Percentiles rank a stretch among this genome's conserved stretches.
Evolutionary conservation across 768 basidiomycete genomes (phyloP).

Genomic region (Tricholoma hemisulphureum): DNA sequence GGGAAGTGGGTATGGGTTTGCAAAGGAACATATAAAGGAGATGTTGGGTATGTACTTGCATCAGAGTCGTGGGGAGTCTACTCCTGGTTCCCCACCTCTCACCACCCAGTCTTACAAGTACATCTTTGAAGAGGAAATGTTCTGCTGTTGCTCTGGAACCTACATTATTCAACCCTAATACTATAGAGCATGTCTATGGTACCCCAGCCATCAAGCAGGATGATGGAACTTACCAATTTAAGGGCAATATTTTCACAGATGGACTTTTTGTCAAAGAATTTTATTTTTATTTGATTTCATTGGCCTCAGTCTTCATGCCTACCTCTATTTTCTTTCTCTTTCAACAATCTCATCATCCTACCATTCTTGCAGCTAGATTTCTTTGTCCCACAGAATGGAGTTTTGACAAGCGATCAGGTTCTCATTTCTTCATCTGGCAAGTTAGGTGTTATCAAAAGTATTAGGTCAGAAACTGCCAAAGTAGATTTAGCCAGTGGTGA

Average conservation of each 20-base stretch:
- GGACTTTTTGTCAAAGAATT: not conserved
- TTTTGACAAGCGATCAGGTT: not conserved
- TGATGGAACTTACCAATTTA: not conserved
- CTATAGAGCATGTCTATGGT: not conserved
- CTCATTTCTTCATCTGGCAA: not conserved
- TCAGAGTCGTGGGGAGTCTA: not conserved
- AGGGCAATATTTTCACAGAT: not conserved
- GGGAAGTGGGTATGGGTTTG: not conserved
- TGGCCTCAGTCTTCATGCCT: not conserved
- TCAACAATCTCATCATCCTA: not conserved
- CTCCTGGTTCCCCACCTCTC: not conserved
- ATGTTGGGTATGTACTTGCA: not conserved
- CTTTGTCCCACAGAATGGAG: not conserved
- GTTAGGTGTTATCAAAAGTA: not conserved
- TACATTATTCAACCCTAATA: not conserved
- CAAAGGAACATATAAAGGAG: not conserved
- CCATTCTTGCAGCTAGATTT: not conserved
- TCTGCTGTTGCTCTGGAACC: not conserved
- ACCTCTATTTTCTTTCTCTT: not conserved
- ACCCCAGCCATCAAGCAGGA: not conserved
- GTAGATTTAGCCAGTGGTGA: not conserved
- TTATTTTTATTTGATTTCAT: not conserved
- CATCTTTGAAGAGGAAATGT: not conserved
- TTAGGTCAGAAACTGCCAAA: not conserved
- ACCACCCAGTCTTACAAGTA: not conserved